phyloP scores from a whole-genome alignment of 306 rosid genomes.

The Trifolium dubium region DNA sequence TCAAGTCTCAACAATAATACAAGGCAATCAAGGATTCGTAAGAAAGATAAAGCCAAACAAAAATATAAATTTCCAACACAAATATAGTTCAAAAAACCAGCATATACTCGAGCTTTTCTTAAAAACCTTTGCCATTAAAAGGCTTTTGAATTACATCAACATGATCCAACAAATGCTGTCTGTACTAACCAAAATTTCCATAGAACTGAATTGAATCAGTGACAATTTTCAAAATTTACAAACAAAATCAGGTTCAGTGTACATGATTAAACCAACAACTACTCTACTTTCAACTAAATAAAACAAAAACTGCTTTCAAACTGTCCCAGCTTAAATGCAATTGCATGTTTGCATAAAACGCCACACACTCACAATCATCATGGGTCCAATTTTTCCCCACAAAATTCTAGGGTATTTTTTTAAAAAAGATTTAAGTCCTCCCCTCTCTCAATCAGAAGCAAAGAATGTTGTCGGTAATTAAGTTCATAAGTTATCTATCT shows the following conservation, averaged over 20 bases:
- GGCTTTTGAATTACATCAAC: background rate
- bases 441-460: background rate
- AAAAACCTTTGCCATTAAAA: background rate
- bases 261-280: background rate
- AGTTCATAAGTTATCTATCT: background rate
- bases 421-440: background rate
- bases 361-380: background rate
- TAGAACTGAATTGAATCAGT: background rate
- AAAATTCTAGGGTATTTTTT: background rate
- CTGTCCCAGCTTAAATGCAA: background rate
- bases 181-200: slow-evolving; percentile 1
- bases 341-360: background rate
- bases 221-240: background rate
- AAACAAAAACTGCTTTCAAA: slow-evolving; percentile 23
- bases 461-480: background rate
- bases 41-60: slow-evolving; percentile 5
- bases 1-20: background rate
- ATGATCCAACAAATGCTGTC: background rate
- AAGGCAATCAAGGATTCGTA: background rate
- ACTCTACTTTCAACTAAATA: background rate
- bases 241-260: slow-evolving; percentile 1
- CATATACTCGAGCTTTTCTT: background rate
- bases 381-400: background rate
- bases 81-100: background rate
- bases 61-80: slow-evolving; percentile 2